A percentile compares a stretch with the other conserved stretches of the same genome.
phyloP scores from a whole-genome alignment of 192 early-diverging fungal genomes.

The Funneliformis mosseae region DNA sequence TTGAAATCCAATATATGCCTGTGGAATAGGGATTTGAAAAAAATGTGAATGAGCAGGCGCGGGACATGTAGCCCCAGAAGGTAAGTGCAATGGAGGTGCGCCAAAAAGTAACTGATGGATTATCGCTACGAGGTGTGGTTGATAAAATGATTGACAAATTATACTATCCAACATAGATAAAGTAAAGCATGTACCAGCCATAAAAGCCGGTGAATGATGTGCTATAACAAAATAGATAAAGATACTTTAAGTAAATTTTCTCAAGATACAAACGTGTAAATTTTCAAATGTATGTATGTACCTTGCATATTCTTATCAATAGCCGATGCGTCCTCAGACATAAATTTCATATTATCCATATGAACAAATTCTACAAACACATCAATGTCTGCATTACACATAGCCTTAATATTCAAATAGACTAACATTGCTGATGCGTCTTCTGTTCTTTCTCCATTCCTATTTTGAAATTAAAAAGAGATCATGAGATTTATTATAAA shows the following conservation, averaged over 20 bases:
- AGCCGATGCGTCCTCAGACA: constrained; percentile 30
- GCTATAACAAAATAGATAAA: constrained; percentile 4
- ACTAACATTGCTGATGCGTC: constrained; percentile 34
- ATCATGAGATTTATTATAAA: background rate
- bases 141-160: constrained; percentile 36
- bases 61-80: constrained; percentile 24
- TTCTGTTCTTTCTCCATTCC: constrained; percentile 34
- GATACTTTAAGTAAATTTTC: background rate
- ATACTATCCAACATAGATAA: constrained; percentile 34
- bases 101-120: constrained; percentile 33
- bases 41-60: constrained; percentile 27
- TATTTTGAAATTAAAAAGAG: background rate
- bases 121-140: constrained; percentile 29
- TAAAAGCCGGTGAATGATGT: constrained; percentile 34
- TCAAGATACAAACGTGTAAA: no score
- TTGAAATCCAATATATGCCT: constrained; percentile 10
- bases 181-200: constrained; percentile 33
- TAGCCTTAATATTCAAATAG: constrained; percentile 35
- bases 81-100: constrained; percentile 26
- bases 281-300: no score
- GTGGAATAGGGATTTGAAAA: constrained; percentile 24
- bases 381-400: constrained; percentile 26
- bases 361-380: constrained; percentile 34
- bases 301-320: constrained; percentile 30
- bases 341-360: constrained; percentile 37